Evolutionary conservation across 1,139 yeast genomes (phyloP).

Genomic region (Yamadazyma buinensis): DNA sequence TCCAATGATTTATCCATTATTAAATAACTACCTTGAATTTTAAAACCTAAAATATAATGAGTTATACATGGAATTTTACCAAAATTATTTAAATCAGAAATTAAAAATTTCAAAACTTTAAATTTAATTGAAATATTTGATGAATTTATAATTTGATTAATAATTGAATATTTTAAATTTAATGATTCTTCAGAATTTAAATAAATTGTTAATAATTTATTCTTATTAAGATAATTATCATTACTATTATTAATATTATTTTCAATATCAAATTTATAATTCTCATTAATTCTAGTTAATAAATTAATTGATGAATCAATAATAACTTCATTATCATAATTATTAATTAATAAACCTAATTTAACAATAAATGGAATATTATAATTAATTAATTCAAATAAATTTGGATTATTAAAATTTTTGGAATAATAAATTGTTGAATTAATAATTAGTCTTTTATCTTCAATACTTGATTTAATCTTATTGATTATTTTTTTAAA

Average conservation of each 20-base stretch:
- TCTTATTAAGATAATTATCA: conserved; percentile 42
- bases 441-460: background rate
- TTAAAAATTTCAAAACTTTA: conserved; percentile 56
- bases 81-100: conserved; percentile 41
- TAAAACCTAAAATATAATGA: conserved; percentile 76
- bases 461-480: background rate
- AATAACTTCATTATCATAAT: conserved; percentile 42
- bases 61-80: conserved; percentile 51
- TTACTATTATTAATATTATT: conserved; percentile 28
- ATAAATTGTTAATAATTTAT: conserved; percentile 67
- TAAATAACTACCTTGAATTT: conserved; percentile 31
- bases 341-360: conserved; percentile 67
- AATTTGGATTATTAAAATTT: conserved; percentile 44
- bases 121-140: conserved; percentile 46
- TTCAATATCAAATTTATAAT: conserved; percentile 34
- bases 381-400: conserved; percentile 68
- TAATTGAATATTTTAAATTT: conserved; percentile 69
- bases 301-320: conserved; percentile 54
- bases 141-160: conserved; percentile 60
- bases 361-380: conserved; percentile 68
- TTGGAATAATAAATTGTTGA: conserved; percentile 44
- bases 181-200: conserved; percentile 70
- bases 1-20: conserved; percentile 13
- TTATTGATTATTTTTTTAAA: conserved; percentile 18
- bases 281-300: conserved; percentile 47